phyloP scores from a whole-genome alignment of 139 green algal species.

The Volvox reticuliferus region DNA sequence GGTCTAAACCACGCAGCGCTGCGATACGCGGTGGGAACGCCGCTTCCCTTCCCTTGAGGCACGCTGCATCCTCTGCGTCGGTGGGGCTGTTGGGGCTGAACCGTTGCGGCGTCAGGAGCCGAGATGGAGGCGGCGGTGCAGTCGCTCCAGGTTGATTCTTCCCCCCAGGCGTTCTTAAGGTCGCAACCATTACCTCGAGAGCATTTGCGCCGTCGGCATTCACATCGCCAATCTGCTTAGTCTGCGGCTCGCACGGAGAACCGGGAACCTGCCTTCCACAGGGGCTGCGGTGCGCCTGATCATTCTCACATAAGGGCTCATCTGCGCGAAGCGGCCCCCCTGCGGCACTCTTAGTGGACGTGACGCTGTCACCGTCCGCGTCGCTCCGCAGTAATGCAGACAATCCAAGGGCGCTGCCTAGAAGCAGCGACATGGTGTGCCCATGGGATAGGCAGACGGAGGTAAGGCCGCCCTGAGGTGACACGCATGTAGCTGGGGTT shows the following conservation, averaged over 20 bases:
- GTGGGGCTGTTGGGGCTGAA: slow-evolving; percentile 11
- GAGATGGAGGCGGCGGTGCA: neutral
- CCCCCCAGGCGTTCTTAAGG: neutral
- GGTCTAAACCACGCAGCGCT: neutral
- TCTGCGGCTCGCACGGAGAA: too few species aligned
- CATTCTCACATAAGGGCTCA: too few species aligned
- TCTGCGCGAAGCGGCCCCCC: neutral
- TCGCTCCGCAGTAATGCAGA: neutral
- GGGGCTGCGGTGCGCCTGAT: too few species aligned
- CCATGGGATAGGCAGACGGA: neutral
- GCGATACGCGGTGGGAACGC: neutral
- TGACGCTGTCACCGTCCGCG: neutral
- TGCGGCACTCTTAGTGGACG: slow-evolving; percentile 16
- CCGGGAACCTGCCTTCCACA: too few species aligned
- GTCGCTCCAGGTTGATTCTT: neutral
- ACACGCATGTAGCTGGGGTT: slow-evolving; percentile 6
- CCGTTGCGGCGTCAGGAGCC: neutral
- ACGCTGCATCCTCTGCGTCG: neutral
- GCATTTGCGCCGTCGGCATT: too few species aligned
- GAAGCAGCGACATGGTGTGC: slow-evolving; percentile 10
- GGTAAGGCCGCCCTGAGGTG: neutral
- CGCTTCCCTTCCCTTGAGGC: neutral
- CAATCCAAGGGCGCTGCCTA: neutral
- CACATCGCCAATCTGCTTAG: too few species aligned
- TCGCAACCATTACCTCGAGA: neutral